Evolutionary conservation across 2,329 filamentous ascomycete species (phyloP), one percentile per base, ranked within the genome.

Genomic region (Colletotrichum sidae): DNA sequence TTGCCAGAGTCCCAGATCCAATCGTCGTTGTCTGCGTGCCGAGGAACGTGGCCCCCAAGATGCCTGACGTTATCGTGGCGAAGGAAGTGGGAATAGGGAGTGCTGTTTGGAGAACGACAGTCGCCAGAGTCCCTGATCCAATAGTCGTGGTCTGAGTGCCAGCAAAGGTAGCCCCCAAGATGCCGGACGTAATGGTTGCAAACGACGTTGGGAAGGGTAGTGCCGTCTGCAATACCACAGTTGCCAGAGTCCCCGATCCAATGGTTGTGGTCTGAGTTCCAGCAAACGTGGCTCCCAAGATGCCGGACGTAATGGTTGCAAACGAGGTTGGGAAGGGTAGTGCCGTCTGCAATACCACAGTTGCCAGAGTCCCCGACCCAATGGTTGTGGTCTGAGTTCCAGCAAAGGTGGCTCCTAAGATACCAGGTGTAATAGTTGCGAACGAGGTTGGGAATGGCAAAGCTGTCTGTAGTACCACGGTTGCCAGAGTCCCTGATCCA

Each of bases 261-360:
- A 56, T 33, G 3, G 55, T 57, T 9, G 56, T 42, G 4, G 56
- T 55, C 13, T 55, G 56, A 12, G 61, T 50, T 4, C 61, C 61
- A 2, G 45, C 25, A 25, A 65, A 65, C 8, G 39, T 51, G 10
- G 41, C 54, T 2, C 55, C 61, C 1, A 41, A 6, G 11, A 60
- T 12, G 6, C 61, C 61, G 4, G 56, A 55, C 13, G 37, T n/a
- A 33, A 65, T 5, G 1, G 61, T 65, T 9, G 56, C 58, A 3
- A 60, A 65, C 6, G 56, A 60, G 9, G 57, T 46, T 6, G 61
- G 61, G 12, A 65, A 35, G 3, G 62, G 62, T 8, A 65, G 25
- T 2, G 62, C 39, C 6, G 62, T 61, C 9, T 61, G 38, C 1
- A 65, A 10, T 2, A 52, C 8, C 8, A 65, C 51, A 2, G 62